Percentiles rank a stretch among this genome's conserved stretches.
Conservation (phyloP, 2,329 filamentous ascomycete genomes). For the Incumbomyces lentus region DNA sequence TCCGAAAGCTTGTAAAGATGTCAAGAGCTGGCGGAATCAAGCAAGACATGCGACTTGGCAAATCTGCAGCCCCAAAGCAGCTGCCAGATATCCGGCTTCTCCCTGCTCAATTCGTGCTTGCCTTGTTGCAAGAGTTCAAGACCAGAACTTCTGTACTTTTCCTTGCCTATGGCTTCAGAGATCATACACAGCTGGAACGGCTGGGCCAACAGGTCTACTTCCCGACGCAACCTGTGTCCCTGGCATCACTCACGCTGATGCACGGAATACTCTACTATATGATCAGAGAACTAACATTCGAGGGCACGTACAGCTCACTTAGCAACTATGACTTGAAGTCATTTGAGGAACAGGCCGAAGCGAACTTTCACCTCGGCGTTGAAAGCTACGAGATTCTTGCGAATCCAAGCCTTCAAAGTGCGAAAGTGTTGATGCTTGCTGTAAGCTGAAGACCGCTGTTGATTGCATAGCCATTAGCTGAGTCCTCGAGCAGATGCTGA, state of each 20-base stretch:
- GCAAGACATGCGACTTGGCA: not conserved
- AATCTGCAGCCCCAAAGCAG: not conserved
- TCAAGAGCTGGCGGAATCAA: not conserved
- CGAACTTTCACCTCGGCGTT: conserved; percentile 10
- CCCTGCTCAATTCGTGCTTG: conserved; percentile 7
- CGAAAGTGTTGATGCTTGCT: conserved; percentile 19
- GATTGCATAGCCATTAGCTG: not conserved
- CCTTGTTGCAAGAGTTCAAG: not conserved
- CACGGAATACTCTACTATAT: conserved; percentile 31
- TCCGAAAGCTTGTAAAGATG: not conserved
- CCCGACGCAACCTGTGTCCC: conserved; percentile 31
- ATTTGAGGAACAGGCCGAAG: conserved; percentile 8
- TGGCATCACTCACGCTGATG: conserved; percentile 30
- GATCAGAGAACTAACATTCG: conserved; percentile 23
- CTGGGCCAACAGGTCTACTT: conserved; percentile 36
- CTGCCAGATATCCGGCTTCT: conserved; percentile 6
- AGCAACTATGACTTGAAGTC: conserved; percentile 13
- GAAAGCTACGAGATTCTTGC: conserved; percentile 21
- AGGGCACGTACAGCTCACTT: not conserved
- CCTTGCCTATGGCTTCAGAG: conserved; percentile 3
- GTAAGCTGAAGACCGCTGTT: conserved; percentile 11
- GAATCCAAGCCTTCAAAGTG: conserved; percentile 22
- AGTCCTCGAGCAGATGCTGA: conserved; percentile 14
- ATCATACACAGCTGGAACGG: not conserved
- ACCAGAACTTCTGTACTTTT: not conserved